Evolutionary conservation across 2,329 filamentous ascomycete genomes (phyloP).

Genomic region (Xylariaceae sp.): DNA sequence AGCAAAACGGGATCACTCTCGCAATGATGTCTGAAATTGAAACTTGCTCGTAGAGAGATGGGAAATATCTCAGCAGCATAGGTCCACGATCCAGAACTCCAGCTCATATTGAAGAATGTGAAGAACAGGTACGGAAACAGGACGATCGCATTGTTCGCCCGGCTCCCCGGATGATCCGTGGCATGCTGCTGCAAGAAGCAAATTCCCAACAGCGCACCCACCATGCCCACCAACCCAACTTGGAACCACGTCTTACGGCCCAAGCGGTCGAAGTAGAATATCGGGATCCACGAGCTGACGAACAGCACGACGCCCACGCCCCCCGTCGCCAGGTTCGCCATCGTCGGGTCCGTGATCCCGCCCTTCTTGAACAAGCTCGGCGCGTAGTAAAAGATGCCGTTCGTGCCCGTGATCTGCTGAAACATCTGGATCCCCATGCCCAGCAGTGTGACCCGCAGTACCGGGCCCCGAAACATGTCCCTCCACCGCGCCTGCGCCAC

Average conservation of each 20-base stretch:
- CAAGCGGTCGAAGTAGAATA: conserved; percentile 22
- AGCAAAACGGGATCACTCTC: too few species aligned
- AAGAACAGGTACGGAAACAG: conserved; percentile 26
- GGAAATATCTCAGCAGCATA: conserved; percentile 30
- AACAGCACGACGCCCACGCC: conserved; percentile 21
- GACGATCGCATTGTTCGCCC: conserved; percentile 24
- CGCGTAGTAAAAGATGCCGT: conserved; percentile 28
- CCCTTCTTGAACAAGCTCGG: conserved; percentile 18
- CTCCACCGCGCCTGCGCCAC: conserved; percentile 15
- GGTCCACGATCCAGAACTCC: conserved; percentile 26
- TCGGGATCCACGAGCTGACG: conserved; percentile 21
- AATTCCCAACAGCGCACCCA: conserved; percentile 18
- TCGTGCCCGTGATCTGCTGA: conserved; percentile 25
- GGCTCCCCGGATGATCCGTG: conserved; percentile 17
- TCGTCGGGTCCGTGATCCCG: conserved; percentile 14
- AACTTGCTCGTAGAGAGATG: conserved; percentile 20
- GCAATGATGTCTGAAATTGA: conserved; percentile 22
- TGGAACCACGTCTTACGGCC: conserved; percentile 22
- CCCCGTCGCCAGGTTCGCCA: conserved; percentile 20
- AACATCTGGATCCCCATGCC: conserved; percentile 25
- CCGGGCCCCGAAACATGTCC: conserved; percentile 25
- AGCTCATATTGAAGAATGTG: conserved; percentile 29
- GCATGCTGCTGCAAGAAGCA: conserved; percentile 20
- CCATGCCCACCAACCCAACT: conserved; percentile 20
- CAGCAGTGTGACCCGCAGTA: conserved; percentile 24